These are phyloP conservation scores for Tricholoma hemisulphureum DNA, from an alignment of 768 basidiomycete genomes.

Conservation along the genomic window DNA sequence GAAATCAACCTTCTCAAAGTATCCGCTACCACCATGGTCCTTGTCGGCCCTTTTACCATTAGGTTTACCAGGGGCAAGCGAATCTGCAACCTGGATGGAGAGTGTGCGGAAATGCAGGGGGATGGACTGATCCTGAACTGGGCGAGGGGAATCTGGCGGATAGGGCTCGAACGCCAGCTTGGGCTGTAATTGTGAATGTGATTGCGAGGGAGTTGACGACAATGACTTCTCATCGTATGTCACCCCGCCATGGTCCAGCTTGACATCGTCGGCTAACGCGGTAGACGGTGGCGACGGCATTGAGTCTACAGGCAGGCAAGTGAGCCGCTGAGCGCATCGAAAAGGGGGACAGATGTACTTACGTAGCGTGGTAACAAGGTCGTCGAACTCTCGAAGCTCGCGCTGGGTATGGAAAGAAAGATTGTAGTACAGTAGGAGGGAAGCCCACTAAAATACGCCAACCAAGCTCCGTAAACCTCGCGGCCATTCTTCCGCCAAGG, in stretches of 20 bases:
- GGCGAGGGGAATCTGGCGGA: not conserved
- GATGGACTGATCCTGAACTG: constrained; percentile 9
- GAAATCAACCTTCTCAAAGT: constrained; percentile 14
- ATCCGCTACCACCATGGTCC: not conserved
- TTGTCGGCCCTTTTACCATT: constrained; percentile 11
- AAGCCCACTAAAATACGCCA: not conserved
- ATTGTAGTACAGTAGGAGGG: not conserved
- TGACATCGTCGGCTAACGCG: not conserved
- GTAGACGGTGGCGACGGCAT: not conserved
- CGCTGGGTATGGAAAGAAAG: not conserved
- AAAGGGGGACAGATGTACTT: not conserved
- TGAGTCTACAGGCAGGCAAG: not conserved
- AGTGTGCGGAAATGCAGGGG: constrained; percentile 20
- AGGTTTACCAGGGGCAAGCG: constrained; percentile 8
- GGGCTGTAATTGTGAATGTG: not conserved
- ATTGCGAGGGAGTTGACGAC: not conserved
- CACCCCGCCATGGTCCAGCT: not conserved
- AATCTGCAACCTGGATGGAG: constrained; percentile 19
- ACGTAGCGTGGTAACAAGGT: not conserved
- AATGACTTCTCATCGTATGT: not conserved
- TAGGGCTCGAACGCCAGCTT: not conserved
- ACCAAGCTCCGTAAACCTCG: not conserved
- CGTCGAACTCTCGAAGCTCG: not conserved
- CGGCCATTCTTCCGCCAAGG: not conserved
- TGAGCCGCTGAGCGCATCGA: not conserved